Evolutionary conservation across 225 moss, liverwort and hornwort genomes (phyloP), one percentile per base, ranked within the genome.

Genomic region (Lunularia cruciata): DNA sequence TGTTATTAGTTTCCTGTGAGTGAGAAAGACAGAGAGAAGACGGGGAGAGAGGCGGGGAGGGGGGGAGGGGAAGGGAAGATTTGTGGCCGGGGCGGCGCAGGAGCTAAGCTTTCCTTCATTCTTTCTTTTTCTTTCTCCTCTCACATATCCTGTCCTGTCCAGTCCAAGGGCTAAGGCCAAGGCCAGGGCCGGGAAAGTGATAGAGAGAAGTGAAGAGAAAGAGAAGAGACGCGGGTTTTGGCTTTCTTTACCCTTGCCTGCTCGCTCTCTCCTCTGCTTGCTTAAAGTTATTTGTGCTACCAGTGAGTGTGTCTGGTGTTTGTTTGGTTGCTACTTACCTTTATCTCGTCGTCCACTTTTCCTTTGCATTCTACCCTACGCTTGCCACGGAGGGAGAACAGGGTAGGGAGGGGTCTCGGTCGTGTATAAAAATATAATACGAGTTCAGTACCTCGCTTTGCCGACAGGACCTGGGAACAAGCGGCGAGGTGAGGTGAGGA

Each of bases 321-420:
- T 60, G 37, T 20, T 60, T 20, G 14, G 15, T 34, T 36, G 27
- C 30, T 30, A 55, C 27, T 31, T 57, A 57, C 15, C 30, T 57
- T 63, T 12, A 63, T 63, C 63, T 63, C 43, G 63, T 45, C 42
- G 63, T 45, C 42, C 63, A n/a, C 63, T 63, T 63, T 63, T 63
- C 45, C 63, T 43, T 9, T 3, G 27, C 27, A 11, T 43, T 63
- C 42, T 63, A 25, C 63, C 63, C 42, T 45, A 27, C 42, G 62
- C 26, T 42, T 63, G 40, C 45, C 63, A 63, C 63, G 42, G 42
- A 25, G 26, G 20, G 60, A 36, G 60, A 37, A 35, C 60, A 60
- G 19, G 60, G 20, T 30, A 37, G 60, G 20, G 63, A 37, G 60
- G 20, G 63, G 40, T 63, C 63, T 63, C 23, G 43, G 43, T 27